Evolutionary conservation across 805 yeast species (phyloP), one percentile per base, ranked within the genome.

Genomic region (Saccharomycopsis sp.): DNA sequence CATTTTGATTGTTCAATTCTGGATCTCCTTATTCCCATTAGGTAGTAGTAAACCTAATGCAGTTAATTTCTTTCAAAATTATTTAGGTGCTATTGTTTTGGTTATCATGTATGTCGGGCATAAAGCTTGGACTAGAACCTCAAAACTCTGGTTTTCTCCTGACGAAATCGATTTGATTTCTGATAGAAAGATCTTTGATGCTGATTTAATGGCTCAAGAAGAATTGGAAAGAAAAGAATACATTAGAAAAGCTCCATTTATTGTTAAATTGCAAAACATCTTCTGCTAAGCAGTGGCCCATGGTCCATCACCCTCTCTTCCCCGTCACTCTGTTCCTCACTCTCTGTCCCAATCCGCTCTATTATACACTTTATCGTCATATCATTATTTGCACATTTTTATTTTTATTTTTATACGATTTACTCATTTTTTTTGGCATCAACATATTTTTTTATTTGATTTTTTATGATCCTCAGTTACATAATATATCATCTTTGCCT

Each of bases 11-110:
- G 81, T 79, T 3, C 84, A 78, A 57, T 77, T 79, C 59, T 80
- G 83, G 80, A 72, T 79, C 41, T 81, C 84, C 11, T 59, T 79
- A 40, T 77, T 68, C 56, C 85, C 86, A 40, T 59, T 80, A 41
- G 77, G 72, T 1, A 64, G 64, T 20, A 63, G 22, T 76, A 73
- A 61, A 22, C 45, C 64, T 44, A 51, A 53, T 47, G 70, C 66
- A 8, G 55, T 53, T 26, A 59, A 58, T 4, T 77, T 77, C 60
- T 74, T 77, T 66, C 65, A 75, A 55, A 61, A 69, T 47, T 76
- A 77, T 60, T 57, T 75, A 48, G 72, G 75, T 31, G 61, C 72
- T 35, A 66, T 71, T 14, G 65, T 71, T 28, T 65, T 72, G 61
- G 48, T 77, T 28, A 53, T 67, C 1, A 62, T 75, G 45, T 72